Conservation (phyloP, 2,329 filamentous ascomycete species). For the Aphanoascus verrucosus region DNA sequence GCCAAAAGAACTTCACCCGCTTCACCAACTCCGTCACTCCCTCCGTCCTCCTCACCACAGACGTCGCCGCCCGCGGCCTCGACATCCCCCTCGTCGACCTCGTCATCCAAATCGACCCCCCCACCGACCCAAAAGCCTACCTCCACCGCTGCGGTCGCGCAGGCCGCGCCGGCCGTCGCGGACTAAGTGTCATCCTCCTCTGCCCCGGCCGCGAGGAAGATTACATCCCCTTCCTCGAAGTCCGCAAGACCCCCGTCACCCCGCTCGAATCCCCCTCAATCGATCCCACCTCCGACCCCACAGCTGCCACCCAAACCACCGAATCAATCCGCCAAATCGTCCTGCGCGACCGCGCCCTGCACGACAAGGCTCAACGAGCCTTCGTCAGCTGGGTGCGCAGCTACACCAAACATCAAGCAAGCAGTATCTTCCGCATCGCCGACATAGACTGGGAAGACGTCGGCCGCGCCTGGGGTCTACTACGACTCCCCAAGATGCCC, state of each 20-base stretch:
- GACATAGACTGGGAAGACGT: constrained; percentile 80
- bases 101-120: constrained; percentile 77
- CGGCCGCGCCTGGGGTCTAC: constrained; percentile 71
- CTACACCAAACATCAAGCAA: constrained; percentile 82
- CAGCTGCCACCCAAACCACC: constrained; percentile 51
- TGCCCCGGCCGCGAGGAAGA: constrained; percentile 79
- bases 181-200: constrained; percentile 75
- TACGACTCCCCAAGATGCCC: constrained; percentile 86
- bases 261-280: constrained; percentile 50
- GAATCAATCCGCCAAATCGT: constrained; percentile 50
- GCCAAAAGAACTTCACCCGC: constrained; percentile 73
- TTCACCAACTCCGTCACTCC: constrained; percentile 67
- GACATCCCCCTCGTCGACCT: constrained; percentile 89
- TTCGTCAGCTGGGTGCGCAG: constrained; percentile 91
- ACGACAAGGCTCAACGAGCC: constrained; percentile 80
- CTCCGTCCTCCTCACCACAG: constrained; percentile 78
- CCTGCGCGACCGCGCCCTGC: constrained; percentile 52
- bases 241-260: constrained; percentile 73
- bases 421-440: constrained; percentile 73
- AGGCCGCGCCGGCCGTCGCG: constrained; percentile 55
- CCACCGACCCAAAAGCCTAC: constrained; percentile 77
- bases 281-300: constrained; percentile 47
- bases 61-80: constrained; percentile 78
- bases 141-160: constrained; percentile 56
- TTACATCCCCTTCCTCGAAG: constrained; percentile 75